Evolutionary conservation across 148 eudicot genomes (phyloP), one percentile per base, ranked within the genome.

Genomic region (Nepenthes mirabilis): DNA sequence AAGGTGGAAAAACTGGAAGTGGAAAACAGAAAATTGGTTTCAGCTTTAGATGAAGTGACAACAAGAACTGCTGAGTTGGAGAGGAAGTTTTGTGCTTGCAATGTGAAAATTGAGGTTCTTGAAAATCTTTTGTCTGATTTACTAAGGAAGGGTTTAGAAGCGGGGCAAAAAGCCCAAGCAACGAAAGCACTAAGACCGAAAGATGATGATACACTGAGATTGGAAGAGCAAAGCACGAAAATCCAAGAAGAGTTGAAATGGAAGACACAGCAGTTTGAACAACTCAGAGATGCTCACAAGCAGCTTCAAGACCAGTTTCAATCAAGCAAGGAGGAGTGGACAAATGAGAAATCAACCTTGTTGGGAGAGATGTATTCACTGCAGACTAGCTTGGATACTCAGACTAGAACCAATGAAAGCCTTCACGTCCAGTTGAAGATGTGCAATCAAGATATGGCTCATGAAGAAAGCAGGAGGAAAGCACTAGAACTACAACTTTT

Each of bases 201-300:
- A 83, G 96, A 85, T 36, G 73, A 73, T 49, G 63, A 66, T 47
- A 70, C 81, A 57, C 50, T 64, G n/a, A 74, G 76, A 65, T 53
- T 85, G 65, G 96, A 88, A 72, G 83, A 83, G 67, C 74, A 85
- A 68, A 74, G 66, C 58, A 50, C 72, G 68, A 68, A 60, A 4
- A 34, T 75, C 50, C 76, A 75, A 67, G 87, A 81, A 60, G 79
- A 76, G 75, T 61, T 85, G 70, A 85, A 83, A 71, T 83, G 91
- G 96, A 85, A 79, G 69, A 88, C 66, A 37, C 89, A 85, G 63
- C 96, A 88, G 79, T 83, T 83, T 73, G 68, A 56, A 58, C 96
- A 88, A 76, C 91, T 88, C 40, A 82, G 85, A 72, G 87, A 79
- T 57, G 96, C 93, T 60, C 89, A 85, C 59, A 61, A 50, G 65